Conservation (phyloP, 106 monocot species). For the Platanthera guangdongensis region DNA sequence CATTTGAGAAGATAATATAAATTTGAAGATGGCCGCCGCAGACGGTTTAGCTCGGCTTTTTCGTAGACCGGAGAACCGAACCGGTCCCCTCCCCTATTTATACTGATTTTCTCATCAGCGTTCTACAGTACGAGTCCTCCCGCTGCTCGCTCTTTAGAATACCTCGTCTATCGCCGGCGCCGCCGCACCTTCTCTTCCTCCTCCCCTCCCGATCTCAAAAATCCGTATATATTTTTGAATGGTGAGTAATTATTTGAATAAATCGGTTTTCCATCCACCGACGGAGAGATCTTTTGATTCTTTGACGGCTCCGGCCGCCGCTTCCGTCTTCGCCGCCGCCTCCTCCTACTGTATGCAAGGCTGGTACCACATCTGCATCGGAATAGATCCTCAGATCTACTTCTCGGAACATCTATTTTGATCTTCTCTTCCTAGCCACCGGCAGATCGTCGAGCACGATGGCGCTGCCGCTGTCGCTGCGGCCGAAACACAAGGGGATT, state of each 20-base stretch:
- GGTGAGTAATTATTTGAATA: slow-evolving; percentile 1
- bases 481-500: neutral
- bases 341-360: slow-evolving; percentile 50
- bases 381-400: slow-evolving; percentile 27
- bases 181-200: neutral
- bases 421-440: neutral
- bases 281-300: neutral
- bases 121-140: too few relatives aligned
- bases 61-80: too few relatives aligned
- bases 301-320: neutral
- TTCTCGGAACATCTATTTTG: neutral
- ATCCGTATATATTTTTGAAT: slow-evolving; percentile 1
- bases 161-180: too few relatives aligned
- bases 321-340: neutral
- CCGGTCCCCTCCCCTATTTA: neutral
- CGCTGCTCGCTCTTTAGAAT: neutral
- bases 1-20: too few relatives aligned
- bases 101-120: neutral
- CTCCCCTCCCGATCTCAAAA: neutral
- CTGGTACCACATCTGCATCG: slow-evolving; percentile 45
- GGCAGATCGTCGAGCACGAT: neutral
- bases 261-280: neutral
- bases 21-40: neutral
- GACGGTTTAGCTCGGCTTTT: neutral
- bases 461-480: neutral